Base-by-base conservation (phyloP, 306 rosid species). In the Cicer pinnatifidum region DNA sequence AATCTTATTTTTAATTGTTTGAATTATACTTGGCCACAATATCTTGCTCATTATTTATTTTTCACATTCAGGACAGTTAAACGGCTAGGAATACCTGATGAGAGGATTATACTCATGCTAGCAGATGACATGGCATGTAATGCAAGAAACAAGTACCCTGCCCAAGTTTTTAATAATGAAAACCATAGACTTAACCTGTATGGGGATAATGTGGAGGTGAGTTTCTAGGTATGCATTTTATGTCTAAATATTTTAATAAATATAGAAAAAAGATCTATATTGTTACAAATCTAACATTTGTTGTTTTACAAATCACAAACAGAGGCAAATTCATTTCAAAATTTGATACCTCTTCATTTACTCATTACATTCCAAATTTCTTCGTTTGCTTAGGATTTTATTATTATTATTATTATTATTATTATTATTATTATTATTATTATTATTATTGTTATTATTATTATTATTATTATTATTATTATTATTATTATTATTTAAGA, bases 121-220 rank as follows among this genome's bases (percentile, higher is more conserved):
- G 99, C 97, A 43, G 99, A 94, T 86, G 99, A 94, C 77, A 88
- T 94, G 91, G 99, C 99, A 11, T 94, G 99, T 74, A 94, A 94
- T 91, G 82, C 99, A 40, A 85, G 99, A 75, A 94, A 94, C 86
- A 94, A 89, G 79, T 89, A 89, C 78, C 96, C 99, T 75, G 96
- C 97, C 45, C 94, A 94, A 82, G 97, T 91, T 82, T 91, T 94
- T 82, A 94, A 94, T 73, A 94, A 94, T 74, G 95, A 94, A 84
- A 94, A 94, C 81, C 99, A 94, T 80, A 86, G 75, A 80, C 96
- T 94, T 67, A 94, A 94, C 71, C 78, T 94, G 73, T 94, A 94
- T 72, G 99, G 99, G 59, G 96, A 94, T 82, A 94, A 94, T 79
- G 99, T 94, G 54, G 99, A 94, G 99, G 99, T 88, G 65, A 75